Base-by-base conservation (phyloP, 2,329 filamentous ascomycete species). In the Xylaria sp. region DNA sequence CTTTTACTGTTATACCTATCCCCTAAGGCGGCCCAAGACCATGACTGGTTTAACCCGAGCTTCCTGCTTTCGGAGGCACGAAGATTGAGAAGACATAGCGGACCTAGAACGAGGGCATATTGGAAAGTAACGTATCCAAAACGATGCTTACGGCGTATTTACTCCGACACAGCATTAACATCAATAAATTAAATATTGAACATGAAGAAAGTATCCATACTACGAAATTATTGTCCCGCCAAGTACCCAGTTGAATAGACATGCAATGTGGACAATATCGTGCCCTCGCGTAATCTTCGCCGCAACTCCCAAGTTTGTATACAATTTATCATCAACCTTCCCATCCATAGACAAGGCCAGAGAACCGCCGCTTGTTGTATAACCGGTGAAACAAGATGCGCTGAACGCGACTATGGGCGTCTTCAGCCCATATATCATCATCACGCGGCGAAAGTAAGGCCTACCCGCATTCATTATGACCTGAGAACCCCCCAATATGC, bases 61-160 rank as follows among this genome's bases (percentile, higher is more conserved):
- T 39, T 58, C 46, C 52, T n/a, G 37, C 54, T 51, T 50, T 69
- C 52, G 20, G 55, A 25, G 50, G n/a, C 56, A 59, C 34, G 34
- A 37, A 37, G 34, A 37, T 8, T 37, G 15, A 37, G 20, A 60
- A 31, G 8, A 52, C 44, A 44, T 25, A 59, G 46, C 18, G 8
- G 39, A 51, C 31, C 20, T 25, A 50, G 48, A 54, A 37, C 41
- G 37, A 46, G n/a, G 34, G 69, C 67, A 59, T 51, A 67, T 69
- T 70, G 70, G 72, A 72, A 67, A 70, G 57, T 25, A 46, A 67
- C 54, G 44, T 66, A 70, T 61, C 54, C 55, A 55, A 52, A 50
- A 20, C 10, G 52, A 44, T 51, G 48, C 41, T 41, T 39, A 37
- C 28, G 54, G 56, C 62, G 56, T 57, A 20, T 57, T 41, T 57